These are phyloP conservation scores for Sporobolus alterniflorus DNA, from an alignment of 202 grass and related monocot species.

Conservation along the genomic window DNA sequence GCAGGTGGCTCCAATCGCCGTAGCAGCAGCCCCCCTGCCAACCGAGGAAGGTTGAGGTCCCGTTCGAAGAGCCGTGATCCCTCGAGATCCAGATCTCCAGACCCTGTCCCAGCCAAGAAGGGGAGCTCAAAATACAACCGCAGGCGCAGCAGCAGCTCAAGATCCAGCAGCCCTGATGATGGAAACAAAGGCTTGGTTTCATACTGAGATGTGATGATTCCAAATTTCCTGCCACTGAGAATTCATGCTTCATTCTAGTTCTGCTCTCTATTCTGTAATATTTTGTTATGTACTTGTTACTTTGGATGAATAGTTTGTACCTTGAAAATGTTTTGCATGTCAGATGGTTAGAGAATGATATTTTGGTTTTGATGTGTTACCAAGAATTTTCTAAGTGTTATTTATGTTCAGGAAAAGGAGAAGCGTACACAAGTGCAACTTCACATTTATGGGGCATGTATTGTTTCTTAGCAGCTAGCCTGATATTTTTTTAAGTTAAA, in stretches of 20 bases:
- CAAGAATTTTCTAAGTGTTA: neutral
- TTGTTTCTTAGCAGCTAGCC: neutral
- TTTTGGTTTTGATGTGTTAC: neutral
- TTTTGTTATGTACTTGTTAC: neutral
- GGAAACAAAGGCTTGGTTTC: constrained; percentile 72
- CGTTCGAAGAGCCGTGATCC: constrained; percentile 37
- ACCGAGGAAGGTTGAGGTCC: constrained; percentile 56
- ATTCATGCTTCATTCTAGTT: constrained; percentile 12
- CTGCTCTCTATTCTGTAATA: neutral
- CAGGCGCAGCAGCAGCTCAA: constrained; percentile 65
- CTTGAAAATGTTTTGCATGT: neutral
- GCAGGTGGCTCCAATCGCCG: neutral
- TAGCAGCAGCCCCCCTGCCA: constrained; percentile 25
- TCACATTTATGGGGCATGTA: neutral
- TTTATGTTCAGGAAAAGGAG: neutral
- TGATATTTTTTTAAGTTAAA: neutral
- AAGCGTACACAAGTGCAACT: neutral
- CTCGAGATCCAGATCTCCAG: constrained; percentile 47
- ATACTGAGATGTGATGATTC: constrained; percentile 40
- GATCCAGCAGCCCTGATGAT: constrained; percentile 69
- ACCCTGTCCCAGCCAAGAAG: constrained; percentile 38
- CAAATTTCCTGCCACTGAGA: neutral
- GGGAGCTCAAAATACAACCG: constrained; percentile 49
- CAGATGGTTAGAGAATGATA: neutral
- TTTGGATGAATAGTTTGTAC: neutral